Evolutionary conservation across 164 flowering plant genomes (phyloP), one percentile per base, ranked within the genome.

Genomic region (Euptelea pleiosperma): DNA sequence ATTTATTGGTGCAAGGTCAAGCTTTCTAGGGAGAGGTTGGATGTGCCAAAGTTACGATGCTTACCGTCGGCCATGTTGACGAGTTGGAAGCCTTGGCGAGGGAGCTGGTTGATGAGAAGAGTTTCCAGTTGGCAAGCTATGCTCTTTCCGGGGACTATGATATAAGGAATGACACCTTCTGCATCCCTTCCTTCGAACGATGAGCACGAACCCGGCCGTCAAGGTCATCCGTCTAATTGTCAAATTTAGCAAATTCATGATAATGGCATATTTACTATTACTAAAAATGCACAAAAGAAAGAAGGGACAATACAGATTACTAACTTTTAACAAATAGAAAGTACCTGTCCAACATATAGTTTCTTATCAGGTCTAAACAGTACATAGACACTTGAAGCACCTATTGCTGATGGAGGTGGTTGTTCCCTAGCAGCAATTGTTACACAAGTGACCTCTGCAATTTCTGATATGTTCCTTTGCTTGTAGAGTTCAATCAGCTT

Each of bases 351-450:
- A 31, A 93, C 81, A 58, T 93, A 93, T 29, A 93, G 63, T 55
- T 68, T 86, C 61, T 68, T 79, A 63, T 88, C 99, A 30, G 97
- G 87, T 58, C 86, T 73, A 42, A 86, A 52, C 68, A 93, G 64
- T 47, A 90, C 82, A 61, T 93, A 93, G 31, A 90, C 90, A 60
- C 96, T 68, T 45, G 99, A 93, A 68, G 84, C 78, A 63, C 97
- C 96, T 18, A 90, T 69, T 16, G 87, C 72, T 41, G 96, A 86
- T 54, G 99, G 99, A 53, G 99, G 99, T 6, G 99, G 96, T 43
- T 69, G 85, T 65, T 93, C 94, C 74, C 82, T 71, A 18, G 84
- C 74, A 63, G 69, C 75, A 62, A 93, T 68, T 0, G 62, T 22
- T 14, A 84, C 65, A 68, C 84, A 93, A n/a, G 62, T 69, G n/a